Evolutionary conservation across 208 protist genomes (phyloP), one percentile per base, ranked within the genome.

Genomic region (Wallacemonas sp.): DNA sequence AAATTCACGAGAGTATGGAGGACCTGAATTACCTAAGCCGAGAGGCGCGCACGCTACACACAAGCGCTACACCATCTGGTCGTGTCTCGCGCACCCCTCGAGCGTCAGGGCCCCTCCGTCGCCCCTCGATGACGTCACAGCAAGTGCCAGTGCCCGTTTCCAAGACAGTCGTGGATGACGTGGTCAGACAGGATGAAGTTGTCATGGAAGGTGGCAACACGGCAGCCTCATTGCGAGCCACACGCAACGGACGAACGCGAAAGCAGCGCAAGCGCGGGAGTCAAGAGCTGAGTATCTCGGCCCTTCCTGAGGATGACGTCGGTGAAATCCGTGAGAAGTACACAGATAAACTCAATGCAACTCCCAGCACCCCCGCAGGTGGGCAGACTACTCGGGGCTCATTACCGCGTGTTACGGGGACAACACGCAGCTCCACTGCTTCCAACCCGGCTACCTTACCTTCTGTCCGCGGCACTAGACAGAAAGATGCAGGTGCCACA

Each of bases 271-370:
- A 63, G 38, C 59, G 48, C 48, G 39, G 63, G 12, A 71, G 63
- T 48, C 70, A 73, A 30, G 71, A 78, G 54, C 50, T 82, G 44
- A 82, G 71, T 58, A 61, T 82, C 41, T 85, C 79, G 1, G 73
- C 64, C 19, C 48, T 85, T 12, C 79, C 74, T 1, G 74, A 85
- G 0, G 65, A 80, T 22, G 42, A 58, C 8, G 65, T 55, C 6
- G 73, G 73, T 39, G 78, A 84, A 45, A 80, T 84, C 42, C 48
- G 60, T 12, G 78, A 84, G 63, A 19, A 72, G 17, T 34, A 64
- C 33, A 64, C 63, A 26, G 68, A 73, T 26, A 69, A 24, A 0
- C 38, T 78, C 33, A 64, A 19, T 27, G 3, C 50, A 32, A 27
- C 30, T 13, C 50, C 50, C 3, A 39, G n/a, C 6, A 53, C 22